phyloP scores from a whole-genome alignment of 371 early-diverging fungal genomes.

The Funneliformis caledonium region DNA sequence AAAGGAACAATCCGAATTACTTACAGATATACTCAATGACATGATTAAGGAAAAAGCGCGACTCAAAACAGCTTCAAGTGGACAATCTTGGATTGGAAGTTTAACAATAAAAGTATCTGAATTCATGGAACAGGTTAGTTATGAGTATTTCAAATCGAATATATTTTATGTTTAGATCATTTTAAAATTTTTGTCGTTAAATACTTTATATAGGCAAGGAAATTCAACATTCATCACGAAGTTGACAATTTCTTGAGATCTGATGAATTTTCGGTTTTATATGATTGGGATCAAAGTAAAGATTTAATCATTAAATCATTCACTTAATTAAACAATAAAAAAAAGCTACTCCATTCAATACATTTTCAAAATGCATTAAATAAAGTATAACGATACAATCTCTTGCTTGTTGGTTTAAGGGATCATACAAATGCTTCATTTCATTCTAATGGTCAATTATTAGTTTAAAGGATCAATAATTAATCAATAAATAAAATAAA shows the following conservation, averaged over 20 bases:
- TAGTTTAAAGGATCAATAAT: too few species aligned
- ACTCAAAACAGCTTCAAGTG: constrained; percentile 2
- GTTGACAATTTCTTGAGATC: not conserved
- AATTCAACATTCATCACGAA: not conserved
- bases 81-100: not conserved
- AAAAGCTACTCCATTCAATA: too few species aligned
- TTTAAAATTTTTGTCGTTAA: not conserved
- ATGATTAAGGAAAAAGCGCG: constrained; percentile 69
- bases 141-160: not conserved
- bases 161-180: not conserved
- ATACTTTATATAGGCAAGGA: not conserved
- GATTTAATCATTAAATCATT: not conserved
- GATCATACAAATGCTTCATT: too few species aligned
- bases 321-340: not conserved
- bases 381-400: too few species aligned
- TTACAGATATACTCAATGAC: constrained; percentile 73
- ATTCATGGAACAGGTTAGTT: constrained; percentile 1
- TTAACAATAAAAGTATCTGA: not conserved
- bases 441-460: too few species aligned
- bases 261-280: not conserved
- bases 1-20: constrained; percentile 82
- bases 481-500: too few species aligned
- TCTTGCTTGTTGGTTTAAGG: too few species aligned
- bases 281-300: not conserved
- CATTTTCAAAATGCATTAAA: too few species aligned